These are phyloP conservation scores for Mercurialis annua DNA, from an alignment of 345 rosid genomes.

Conservation along the genomic window DNA sequence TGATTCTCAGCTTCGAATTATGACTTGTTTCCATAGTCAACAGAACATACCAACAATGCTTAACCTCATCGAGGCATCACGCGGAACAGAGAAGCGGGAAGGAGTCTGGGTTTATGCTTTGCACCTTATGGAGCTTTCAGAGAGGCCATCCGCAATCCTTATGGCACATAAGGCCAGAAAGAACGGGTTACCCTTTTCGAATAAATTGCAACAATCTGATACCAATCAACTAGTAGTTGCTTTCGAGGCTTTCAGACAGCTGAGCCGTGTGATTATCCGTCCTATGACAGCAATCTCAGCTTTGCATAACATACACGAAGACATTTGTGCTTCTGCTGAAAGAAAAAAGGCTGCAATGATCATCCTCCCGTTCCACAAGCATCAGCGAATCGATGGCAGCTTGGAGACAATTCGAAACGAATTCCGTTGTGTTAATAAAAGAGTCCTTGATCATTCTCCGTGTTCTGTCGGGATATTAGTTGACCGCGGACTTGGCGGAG, in stretches of 20 bases:
- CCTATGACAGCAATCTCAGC: conserved; percentile 81
- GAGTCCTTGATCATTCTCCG: conserved; percentile 56
- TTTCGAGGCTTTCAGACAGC: conserved; percentile 58
- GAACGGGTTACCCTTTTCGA: conserved; percentile 85
- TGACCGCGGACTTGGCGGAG: conserved; percentile 81
- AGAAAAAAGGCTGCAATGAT: conserved; percentile 55
- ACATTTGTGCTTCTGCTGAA: conserved; percentile 61
- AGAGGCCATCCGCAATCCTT: conserved; percentile 78
- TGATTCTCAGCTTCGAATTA: conserved; percentile 44
- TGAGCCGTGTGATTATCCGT: no score
- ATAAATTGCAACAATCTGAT: conserved; percentile 40
- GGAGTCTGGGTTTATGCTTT: conserved; percentile 75
- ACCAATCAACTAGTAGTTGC: conserved; percentile 64
- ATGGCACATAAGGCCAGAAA: conserved; percentile 84
- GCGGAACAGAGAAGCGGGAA: conserved; percentile 60
- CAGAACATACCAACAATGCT: no score
- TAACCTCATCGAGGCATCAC: conserved; percentile 72
- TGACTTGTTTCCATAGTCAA: conserved; percentile 55
- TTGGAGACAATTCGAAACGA: conserved; percentile 58
- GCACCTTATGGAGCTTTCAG: conserved; percentile 91
- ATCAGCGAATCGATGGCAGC: conserved; percentile 60
- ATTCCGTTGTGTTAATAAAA: conserved; percentile 48
- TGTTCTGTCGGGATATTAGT: conserved; percentile 81
- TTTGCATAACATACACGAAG: conserved; percentile 59
- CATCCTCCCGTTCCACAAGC: conserved; percentile 68